Percentiles rank a stretch among this genome's conserved stretches.
Evolutionary conservation across 805 yeast genomes (phyloP).

Genomic region (Maudiozyma bulderi): DNA sequence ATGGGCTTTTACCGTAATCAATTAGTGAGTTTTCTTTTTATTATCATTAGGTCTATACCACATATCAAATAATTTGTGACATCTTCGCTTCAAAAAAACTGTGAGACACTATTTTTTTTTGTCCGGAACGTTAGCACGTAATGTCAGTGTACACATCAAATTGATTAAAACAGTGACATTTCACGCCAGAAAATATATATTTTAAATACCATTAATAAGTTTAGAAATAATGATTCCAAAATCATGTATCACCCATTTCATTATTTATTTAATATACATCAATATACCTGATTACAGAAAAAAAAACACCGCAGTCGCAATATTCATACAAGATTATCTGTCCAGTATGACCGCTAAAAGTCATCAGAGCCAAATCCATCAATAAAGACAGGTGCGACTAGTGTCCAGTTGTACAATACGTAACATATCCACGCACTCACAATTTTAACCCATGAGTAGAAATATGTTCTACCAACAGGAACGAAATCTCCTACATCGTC

Average conservation of each 20-base stretch:
- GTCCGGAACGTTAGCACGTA: no score
- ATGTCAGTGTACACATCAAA: no score
- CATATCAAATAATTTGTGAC: no score
- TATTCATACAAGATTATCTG: background rate
- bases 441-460: conserved; percentile 90
- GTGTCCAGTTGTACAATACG: conserved; percentile 77
- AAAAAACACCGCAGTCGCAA: background rate
- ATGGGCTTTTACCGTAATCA: background rate
- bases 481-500: conserved; percentile 81
- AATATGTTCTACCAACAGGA: conserved; percentile 95
- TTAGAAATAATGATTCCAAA: no score
- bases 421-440: conserved; percentile 89
- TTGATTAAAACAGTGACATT: no score
- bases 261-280: no score
- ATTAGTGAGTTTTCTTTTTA: background rate
- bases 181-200: no score
- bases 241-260: no score
- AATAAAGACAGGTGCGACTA: conserved; percentile 85
- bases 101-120: no score
- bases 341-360: conserved; percentile 4
- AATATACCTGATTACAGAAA: no score
- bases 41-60: background rate
- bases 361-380: conserved; percentile 56
- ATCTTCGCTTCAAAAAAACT: no score
- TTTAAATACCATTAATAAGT: no score